Base-by-base conservation (phyloP, 192 early-diverging fungal species). In the Podila epigama region DNA sequence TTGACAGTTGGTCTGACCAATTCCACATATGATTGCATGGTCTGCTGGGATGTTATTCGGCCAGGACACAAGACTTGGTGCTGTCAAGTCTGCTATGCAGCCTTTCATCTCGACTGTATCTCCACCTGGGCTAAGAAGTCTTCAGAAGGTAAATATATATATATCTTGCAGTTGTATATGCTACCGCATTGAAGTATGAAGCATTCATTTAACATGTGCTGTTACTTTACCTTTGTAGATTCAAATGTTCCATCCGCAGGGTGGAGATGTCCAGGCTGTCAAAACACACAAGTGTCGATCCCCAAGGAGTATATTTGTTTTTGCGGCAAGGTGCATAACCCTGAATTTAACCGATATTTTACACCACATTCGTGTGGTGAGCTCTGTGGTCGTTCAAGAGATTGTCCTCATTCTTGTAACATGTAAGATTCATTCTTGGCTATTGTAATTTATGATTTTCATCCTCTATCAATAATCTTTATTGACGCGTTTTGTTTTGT, bases 231-330 rank as follows among this genome's bases (percentile, higher is more conserved):
- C 64, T 51, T n/a, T 57, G 10, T 64, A 86, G 84, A 82, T 58
- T 41, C 64, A 0, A 70, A 57, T 32, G 61, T 63, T 28, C 70
- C 71, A 39, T 63, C 59, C 48, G 66, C 66, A 36, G 72, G 81
- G 5, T 97, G 95, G 95, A 82, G 95, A 37, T 98, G 97, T 77
- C 97, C 97, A 10, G 95, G 97, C 11, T 98, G 95, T 79, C 95
- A 96, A 73, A 81, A 91, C 70, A 83, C 68, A 36, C 85, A 83
- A 59, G 81, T 82, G 2, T 88, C 83, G 15, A 81, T 91, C 35
- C 96, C 95, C 1, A 63, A 80, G 48, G 86, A 92, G 58, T 95
- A 97, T 62, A 63, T 77, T 22, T 97, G 97, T 79, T 97, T 96
- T 63, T 98, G 97, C 77, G 93, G 70, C 7, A 93, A 95, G 48